Evolutionary conservation across 345 rosid species (phyloP), one percentile per base, ranked within the genome.

Genomic region (Lepidium africanum): DNA sequence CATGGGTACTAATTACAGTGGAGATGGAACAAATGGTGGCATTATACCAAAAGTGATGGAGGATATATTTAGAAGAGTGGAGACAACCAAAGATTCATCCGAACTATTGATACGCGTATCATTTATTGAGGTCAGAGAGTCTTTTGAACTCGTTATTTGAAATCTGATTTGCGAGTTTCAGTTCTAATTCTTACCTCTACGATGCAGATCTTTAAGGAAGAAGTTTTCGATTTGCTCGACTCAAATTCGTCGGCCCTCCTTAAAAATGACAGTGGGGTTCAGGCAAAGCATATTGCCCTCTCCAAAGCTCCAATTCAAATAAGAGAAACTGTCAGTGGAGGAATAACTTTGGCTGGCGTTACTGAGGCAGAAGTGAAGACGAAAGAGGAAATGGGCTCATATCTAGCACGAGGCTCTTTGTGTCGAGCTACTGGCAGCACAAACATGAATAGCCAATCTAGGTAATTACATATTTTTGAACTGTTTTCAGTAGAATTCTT

Each of bases 401-500:
- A 69, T 76, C 65, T 94, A 42, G 84, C 86, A 0, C 78, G 90
- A 9, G 99, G 99, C 59, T 94, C 99, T 42, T 49, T 87, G 66
- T 23, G 83, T 48, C 96, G 97, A 48, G 99, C 99, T 17, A 94
- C 99, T 59, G 99, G 82, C 12, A 94, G 99, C 69, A 94, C 99
- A 10, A 91, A 91, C 48, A 94, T 94, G 99, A 91, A 94, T 69
- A 94, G 90, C 69, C 99, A 91, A 70, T 94, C 99, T 10, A 94
- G 99, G 99, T 91, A 53, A 21, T 15, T 30, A 1, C 11, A 47
- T 21, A 2, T 7, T 15, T 27, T 13, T 59, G 38, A 23, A 45
- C 19, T 66, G 47, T 14, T 63, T 30, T 47, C 67, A 59, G 25
- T 41, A 40, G 11, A 17, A 17, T 14, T 41, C 21, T 4, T 25